Percentiles rank a stretch among this genome's conserved stretches.
Evolutionary conservation across 1,284 basidiomycete genomes (phyloP).

Genomic region (Cerrena zonata): DNA sequence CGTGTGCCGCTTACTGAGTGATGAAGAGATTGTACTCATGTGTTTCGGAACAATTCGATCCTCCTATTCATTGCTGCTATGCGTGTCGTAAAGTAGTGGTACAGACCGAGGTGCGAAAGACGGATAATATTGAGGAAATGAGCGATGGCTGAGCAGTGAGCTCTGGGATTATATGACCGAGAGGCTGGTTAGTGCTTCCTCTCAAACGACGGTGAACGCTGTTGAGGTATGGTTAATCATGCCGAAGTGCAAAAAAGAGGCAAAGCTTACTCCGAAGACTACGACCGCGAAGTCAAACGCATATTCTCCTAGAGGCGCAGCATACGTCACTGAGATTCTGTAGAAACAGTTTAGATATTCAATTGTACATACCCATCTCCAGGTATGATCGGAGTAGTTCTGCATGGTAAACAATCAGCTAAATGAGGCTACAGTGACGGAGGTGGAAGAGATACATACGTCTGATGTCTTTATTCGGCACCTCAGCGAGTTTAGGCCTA

Average conservation of each 20-base stretch:
- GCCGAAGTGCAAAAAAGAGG: conserved; percentile 2
- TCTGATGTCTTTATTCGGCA: conserved; percentile 78
- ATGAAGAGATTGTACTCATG: conserved; percentile 7
- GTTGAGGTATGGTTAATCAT: conserved; percentile 14
- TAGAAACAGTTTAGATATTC: background rate
- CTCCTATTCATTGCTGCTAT: background rate
- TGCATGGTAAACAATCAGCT: conserved; percentile 23
- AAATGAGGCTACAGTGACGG: background rate
- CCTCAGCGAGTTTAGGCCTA: conserved; percentile 63
- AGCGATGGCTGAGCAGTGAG: background rate
- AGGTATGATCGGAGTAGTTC: conserved; percentile 70
- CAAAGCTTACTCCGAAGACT: conserved; percentile 60
- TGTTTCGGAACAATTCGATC: background rate
- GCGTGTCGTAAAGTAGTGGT: background rate
- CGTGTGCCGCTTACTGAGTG: background rate
- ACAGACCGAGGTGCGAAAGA: background rate
- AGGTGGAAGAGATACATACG: no score
- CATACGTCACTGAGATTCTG: background rate
- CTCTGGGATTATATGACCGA: background rate
- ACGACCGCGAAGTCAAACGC: conserved; percentile 78
- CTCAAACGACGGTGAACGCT: conserved; percentile 75
- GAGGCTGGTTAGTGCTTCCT: conserved; percentile 29
- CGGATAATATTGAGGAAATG: background rate
- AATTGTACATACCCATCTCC: conserved; percentile 55
- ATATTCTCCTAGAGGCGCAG: conserved; percentile 60